Evolutionary conservation across 495 filamentous ascomycete species (phyloP), one percentile per base, ranked within the genome.

Genomic region (Hamigera avellanea): DNA sequence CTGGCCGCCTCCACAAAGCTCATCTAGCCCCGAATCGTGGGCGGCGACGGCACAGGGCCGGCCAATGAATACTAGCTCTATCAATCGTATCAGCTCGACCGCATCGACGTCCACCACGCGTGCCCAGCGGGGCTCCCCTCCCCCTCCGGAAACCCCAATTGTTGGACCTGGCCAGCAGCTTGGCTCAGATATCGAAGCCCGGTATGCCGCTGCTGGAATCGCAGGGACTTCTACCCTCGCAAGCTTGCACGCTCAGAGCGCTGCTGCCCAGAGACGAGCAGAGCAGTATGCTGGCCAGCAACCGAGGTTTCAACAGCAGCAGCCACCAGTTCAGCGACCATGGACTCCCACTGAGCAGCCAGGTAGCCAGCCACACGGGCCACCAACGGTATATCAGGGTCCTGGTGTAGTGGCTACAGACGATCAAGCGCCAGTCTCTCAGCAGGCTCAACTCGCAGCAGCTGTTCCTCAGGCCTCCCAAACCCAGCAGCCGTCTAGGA

Each of bases 261-360:
- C 80, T n/a, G 83, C 86, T 1, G 85, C 85, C 2, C 72, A 82
- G 41, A 80, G 84, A 50, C 69, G 87, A 31, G 52, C 77, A 36
- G 74, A 80, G 16, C 83, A 86, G 36, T 93, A 95, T 62, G 68
- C 69, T 7, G 65, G 62, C 19, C 67, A 69, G 35, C 54, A 67
- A 14, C 65, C 67, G 14, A 53, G 54, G 14, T 52, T 50, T 21
- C 64, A 62, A 28, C 49, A 56, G 23, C 52, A 52, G 15, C 59
- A 60, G 36, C 46, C 59, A 37, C 63, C 64, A 8, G 66, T 75
- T 8, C 67, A 72, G 26, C 72, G 89, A 35, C 87, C 87, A 32
- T 98, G 91, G 91, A 98, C 93, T 13, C 91, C 91, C 1, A 96
- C 91, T 18, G 91, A 98, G 53, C 69, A 80, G 36, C 88, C 91